These are phyloP conservation scores for Alopecurus myosuroides DNA, from an alignment of 176 grass and related monocot genomes.

Conservation along the genomic window DNA sequence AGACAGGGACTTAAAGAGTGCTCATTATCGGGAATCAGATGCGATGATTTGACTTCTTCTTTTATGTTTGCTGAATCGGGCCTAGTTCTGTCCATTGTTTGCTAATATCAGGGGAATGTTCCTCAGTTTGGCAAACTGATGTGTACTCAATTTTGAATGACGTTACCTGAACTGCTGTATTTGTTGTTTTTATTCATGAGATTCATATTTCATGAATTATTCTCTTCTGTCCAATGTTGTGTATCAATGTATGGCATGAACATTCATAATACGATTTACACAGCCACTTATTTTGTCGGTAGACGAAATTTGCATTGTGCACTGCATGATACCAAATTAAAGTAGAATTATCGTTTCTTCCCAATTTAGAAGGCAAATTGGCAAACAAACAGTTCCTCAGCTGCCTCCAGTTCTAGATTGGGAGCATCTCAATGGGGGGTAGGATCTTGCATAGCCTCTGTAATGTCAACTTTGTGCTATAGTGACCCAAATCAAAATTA, in stretches of 20 bases:
- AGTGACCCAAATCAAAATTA: not conserved
- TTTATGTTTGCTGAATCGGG: not conserved
- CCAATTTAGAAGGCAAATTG: not conserved
- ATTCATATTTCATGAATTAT: not conserved
- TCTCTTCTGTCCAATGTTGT: not conserved
- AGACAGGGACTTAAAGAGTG: not conserved
- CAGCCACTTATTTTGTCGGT: not conserved
- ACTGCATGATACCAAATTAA: not conserved
- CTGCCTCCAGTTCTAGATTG: not conserved
- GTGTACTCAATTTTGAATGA: not conserved
- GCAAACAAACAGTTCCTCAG: not conserved
- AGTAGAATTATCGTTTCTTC: not conserved
- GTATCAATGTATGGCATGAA: not conserved
- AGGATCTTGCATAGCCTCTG: not conserved
- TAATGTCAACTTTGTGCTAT: not conserved
- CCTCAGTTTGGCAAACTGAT: not conserved
- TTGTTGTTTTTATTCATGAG: not conserved
- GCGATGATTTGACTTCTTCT: not conserved
- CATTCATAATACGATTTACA: not conserved
- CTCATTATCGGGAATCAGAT: not conserved
- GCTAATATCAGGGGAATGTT: not conserved
- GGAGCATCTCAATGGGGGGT: not conserved
- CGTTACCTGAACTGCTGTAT: not conserved
- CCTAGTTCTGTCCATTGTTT: not conserved
- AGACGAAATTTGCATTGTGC: not conserved